Evolutionary conservation across 2,329 filamentous ascomycete genomes (phyloP), one percentile per base, ranked within the genome.

Genomic region (Sporothrix inflata): DNA sequence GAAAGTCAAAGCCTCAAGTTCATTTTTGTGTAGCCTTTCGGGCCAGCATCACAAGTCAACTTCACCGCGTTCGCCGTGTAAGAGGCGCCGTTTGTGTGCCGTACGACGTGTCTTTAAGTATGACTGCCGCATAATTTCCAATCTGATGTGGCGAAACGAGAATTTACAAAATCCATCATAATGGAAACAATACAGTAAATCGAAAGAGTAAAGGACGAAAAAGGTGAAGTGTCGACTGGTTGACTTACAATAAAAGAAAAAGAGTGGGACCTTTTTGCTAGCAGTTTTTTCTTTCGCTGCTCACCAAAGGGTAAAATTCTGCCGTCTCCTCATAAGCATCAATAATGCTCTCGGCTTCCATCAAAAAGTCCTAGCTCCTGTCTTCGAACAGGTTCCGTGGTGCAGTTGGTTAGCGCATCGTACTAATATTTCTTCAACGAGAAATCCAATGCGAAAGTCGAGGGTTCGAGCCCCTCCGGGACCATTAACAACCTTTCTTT

Each of bases 321-420:
- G 19, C 34, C 3, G 12, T n/a, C 14, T 16, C 70, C 38, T 61
- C 45, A 72, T 72, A 61, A 61, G 42, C 30, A 2, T 30, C 5
- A 21, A 49, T 3, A 53, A 4, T 1, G 8, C 55, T 45, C 1
- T 14, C 16, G 2, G 2, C 21, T 4, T 21, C 3, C 47, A 63
- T 40, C 49, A 47, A 69, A 40, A 70, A 73, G 68, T 70, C 71
- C 71, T 73, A 73, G 71, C 72, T 73, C 69, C 72, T 73, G 72
- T 73, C 60, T 71, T 63, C 47, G 69, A 53, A 71, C 69, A 73
- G 74, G 73, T 75, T 75, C 74, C 74, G 74, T 75, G 74, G 74
- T 75, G 74, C 74, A 75, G 73, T 74, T 75, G 73, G 73, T 75
- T 75, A 75, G 74, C 74, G 74, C 74, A 75, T 75, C 74, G 74